Conservation (phyloP, 139 green algal genomes). For the Coelastrella sp. region DNA sequence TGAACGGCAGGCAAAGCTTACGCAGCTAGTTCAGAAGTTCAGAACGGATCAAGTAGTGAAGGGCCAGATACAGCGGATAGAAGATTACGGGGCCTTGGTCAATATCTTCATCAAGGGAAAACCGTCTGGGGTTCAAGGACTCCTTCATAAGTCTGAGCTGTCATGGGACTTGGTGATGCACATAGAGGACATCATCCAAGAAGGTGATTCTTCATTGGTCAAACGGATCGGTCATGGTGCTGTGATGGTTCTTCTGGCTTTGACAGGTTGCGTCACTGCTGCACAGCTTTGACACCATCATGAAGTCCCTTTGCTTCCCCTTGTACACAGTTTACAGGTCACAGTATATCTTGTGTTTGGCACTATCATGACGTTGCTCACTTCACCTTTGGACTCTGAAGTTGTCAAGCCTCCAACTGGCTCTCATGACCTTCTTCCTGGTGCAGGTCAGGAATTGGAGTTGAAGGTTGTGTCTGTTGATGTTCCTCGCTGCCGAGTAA, state of each 20-base stretch:
- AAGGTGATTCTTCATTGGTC: no score
- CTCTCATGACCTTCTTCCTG: no score
- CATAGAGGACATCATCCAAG: constrained; percentile 35
- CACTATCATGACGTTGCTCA: no score
- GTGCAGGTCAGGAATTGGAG: constrained; percentile 36
- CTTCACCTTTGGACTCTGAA: no score
- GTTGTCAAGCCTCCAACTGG: no score
- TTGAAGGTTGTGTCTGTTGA: constrained; percentile 43
- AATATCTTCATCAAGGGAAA: constrained; percentile 14
- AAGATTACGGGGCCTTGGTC: constrained; percentile 46
- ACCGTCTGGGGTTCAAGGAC: constrained; percentile 25
- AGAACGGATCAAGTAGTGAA: constrained; percentile 24
- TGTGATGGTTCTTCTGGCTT: no score
- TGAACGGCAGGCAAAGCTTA: constrained; percentile 39
- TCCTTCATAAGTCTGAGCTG: constrained; percentile 46
- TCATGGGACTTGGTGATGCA: constrained; percentile 43
- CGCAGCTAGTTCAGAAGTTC: constrained; percentile 22
- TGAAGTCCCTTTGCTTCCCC: no score
- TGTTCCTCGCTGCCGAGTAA: constrained; percentile 26
- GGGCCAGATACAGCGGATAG: constrained; percentile 22
- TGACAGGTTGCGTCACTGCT: no score
- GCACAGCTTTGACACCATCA: no score
- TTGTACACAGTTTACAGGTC: no score
- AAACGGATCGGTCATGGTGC: no score
- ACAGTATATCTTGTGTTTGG: no score